Conservation (phyloP, 2,329 filamentous ascomycete species). For the Metarhizium humberi region DNA sequence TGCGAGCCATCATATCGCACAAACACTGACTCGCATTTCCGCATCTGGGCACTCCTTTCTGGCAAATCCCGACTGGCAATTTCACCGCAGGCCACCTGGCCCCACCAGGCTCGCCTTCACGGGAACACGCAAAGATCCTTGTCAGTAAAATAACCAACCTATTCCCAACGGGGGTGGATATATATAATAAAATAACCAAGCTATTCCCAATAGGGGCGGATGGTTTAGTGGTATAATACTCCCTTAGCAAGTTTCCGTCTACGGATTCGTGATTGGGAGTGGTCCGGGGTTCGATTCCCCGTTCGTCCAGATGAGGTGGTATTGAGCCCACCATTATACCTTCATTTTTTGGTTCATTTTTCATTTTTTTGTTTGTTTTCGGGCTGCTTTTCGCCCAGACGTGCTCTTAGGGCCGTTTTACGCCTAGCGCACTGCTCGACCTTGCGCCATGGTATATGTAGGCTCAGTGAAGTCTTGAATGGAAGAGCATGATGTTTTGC, state of each 20-base stretch:
- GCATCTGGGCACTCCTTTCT: too few relatives aligned
- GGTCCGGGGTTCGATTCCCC: constrained; percentile 15
- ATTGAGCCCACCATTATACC: background rate
- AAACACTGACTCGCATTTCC: background rate
- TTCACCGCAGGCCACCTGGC: too few relatives aligned
- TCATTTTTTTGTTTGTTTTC: too few relatives aligned
- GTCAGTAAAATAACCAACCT: background rate
- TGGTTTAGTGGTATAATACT: constrained; percentile 10
- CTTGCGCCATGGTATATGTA: too few relatives aligned
- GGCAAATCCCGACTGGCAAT: too few relatives aligned
- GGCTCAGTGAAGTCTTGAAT: too few relatives aligned
- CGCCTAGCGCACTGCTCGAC: too few relatives aligned
- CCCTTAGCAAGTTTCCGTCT: constrained; percentile 1
- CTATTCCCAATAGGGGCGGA: constrained; percentile 1
- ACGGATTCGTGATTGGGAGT: constrained; percentile 4
- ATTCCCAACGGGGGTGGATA: constrained; percentile 1
- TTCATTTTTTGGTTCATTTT: background rate
- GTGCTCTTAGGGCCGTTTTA: too few relatives aligned
- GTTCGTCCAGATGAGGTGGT: constrained; percentile 9
- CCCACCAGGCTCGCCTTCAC: too few relatives aligned
- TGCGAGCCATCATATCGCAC: background rate
- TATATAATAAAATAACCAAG: background rate
- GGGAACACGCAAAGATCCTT: too few relatives aligned
- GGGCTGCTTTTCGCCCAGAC: too few relatives aligned
- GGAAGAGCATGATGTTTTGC: too few relatives aligned